Evolutionary conservation across 1,284 basidiomycete species (phyloP), one percentile per base, ranked within the genome.

Genomic region (Ustilago trichophora): DNA sequence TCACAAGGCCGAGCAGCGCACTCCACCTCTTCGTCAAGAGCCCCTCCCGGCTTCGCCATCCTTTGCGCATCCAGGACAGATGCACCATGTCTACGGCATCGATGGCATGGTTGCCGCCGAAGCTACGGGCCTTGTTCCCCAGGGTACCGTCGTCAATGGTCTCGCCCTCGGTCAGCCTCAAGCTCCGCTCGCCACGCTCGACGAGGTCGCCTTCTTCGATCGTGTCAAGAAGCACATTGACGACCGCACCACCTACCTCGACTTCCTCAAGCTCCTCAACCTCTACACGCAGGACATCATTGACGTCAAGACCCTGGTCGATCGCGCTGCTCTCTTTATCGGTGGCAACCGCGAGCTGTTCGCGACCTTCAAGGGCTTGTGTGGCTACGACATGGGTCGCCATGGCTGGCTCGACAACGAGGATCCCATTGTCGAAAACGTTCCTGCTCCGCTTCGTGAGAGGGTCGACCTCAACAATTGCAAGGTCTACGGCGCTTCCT

Each of bases 191-290:
- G 86, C 87, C 2, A 86, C 89, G 3, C 87, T 89, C n/a, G 91
- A 93, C 67, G 93, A 96, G 77, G 86, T 95, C 21, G 85, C 90
- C 12, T 98, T 98, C 85, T 98, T 98, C 77, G 93, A 98, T 78
- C 88, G 91, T 46, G 91, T 93, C 73, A 93, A 92, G 82, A 90
- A 90, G 59, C 86, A 87, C 38, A 86, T 97, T 58, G 81, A 94
- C 74, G 92, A 90, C 79, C 88, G 91, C 33, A 88, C 92, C 48
- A 89, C 90, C 4, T 98, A 96, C 84, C 91, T 94, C 81, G 95
- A 98, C 83, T 98, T 98, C 84, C 85, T 98, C 70, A 97, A 95
- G 82, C 85, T 97, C 53, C 87, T 97, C 78, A 98, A 98, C 80
- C 85, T 98, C 2, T 98, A 95, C 82, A 91, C 92, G 3, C 92